phyloP scores from a whole-genome alignment of 2,329 filamentous ascomycete genomes.

The Gnomoniopsis sp. region DNA sequence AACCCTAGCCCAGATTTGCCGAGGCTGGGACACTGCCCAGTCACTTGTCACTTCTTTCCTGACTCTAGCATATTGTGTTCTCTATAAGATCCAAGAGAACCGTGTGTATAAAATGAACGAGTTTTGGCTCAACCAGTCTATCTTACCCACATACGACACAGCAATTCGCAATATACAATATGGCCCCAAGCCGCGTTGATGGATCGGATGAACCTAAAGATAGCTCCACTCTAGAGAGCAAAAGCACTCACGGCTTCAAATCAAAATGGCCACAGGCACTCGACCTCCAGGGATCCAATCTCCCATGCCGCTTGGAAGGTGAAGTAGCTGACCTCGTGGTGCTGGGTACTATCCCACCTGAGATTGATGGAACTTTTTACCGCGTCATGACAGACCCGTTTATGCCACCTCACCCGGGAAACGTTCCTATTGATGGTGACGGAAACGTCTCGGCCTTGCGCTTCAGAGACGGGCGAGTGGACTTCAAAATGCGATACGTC shows the following conservation, averaged over 20 bases:
- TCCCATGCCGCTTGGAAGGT: slow-evolving; percentile 11
- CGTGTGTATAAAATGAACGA: too few relatives aligned
- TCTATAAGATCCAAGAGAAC: too few relatives aligned
- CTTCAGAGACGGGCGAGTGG: slow-evolving; percentile 27
- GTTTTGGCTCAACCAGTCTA: too few relatives aligned
- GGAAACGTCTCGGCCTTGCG: slow-evolving; percentile 33
- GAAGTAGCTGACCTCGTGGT: slow-evolving; percentile 26
- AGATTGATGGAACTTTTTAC: slow-evolving; percentile 32
- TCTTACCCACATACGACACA: too few relatives aligned
- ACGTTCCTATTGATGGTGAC: slow-evolving; percentile 36
- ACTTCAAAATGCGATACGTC: slow-evolving; percentile 32
- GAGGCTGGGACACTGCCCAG: too few relatives aligned
- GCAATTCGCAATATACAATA: too few relatives aligned
- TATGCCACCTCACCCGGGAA: slow-evolving; percentile 28
- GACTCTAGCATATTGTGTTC: too few relatives aligned
- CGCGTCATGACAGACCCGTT: slow-evolving; percentile 41
- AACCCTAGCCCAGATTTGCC: too few relatives aligned
- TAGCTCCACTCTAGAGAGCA: background rate
- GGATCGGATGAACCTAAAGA: background rate
- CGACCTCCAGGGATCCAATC: slow-evolving; percentile 19
- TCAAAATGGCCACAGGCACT: slow-evolving; percentile 8
- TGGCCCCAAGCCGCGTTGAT: too few relatives aligned
- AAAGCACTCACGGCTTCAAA: background rate
- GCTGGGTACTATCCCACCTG: slow-evolving; percentile 24
- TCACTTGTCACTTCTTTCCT: too few relatives aligned